Evolutionary conservation across 2,329 filamentous ascomycete genomes (phyloP).

Genomic region (Trichoderma koningii): DNA sequence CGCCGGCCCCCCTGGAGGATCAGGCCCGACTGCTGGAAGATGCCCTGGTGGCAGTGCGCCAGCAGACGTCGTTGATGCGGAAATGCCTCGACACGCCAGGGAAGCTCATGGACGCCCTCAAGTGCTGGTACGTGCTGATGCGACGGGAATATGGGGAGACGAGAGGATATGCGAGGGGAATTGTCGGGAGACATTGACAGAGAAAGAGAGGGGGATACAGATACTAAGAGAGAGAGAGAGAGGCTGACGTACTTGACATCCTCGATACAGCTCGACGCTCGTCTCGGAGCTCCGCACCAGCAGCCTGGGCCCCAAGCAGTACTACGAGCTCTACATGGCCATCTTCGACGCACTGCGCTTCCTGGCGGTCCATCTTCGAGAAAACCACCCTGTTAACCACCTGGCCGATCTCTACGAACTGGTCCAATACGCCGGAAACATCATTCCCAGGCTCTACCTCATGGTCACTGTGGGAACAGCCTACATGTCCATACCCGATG

Average conservation of each 20-base stretch:
- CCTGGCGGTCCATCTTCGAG: conserved; percentile 92
- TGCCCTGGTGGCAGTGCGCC: conserved; percentile 92
- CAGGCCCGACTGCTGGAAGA: conserved; percentile 94
- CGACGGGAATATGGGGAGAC: background rate
- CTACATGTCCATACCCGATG: conserved; percentile 98
- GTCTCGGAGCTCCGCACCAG: conserved; percentile 98
- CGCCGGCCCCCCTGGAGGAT: conserved; percentile 70
- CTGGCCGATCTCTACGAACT: conserved; percentile 97
- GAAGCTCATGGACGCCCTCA: conserved; percentile 99
- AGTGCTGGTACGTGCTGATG: conserved; percentile 82
- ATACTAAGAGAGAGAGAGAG: background rate
- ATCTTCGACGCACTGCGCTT: conserved; percentile 97
- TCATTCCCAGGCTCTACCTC: conserved; percentile 91
- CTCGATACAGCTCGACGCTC: conserved; percentile 74
- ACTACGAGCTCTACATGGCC: conserved; percentile 99
- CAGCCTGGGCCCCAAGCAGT: conserved; percentile 97
- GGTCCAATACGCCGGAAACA: conserved; percentile 97
- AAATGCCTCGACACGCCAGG: conserved; percentile 95
- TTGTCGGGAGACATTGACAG: background rate
- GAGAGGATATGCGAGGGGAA: background rate
- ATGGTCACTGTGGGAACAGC: conserved; percentile 99
- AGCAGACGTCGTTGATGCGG: conserved; percentile 96
- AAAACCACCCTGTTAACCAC: conserved; percentile 97
- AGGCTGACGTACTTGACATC: conserved; percentile 27
- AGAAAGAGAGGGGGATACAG: background rate